These are phyloP conservation scores for Colletotrichum nymphaeae DNA, from an alignment of 2,329 filamentous ascomycete species.

Conservation along the genomic window DNA sequence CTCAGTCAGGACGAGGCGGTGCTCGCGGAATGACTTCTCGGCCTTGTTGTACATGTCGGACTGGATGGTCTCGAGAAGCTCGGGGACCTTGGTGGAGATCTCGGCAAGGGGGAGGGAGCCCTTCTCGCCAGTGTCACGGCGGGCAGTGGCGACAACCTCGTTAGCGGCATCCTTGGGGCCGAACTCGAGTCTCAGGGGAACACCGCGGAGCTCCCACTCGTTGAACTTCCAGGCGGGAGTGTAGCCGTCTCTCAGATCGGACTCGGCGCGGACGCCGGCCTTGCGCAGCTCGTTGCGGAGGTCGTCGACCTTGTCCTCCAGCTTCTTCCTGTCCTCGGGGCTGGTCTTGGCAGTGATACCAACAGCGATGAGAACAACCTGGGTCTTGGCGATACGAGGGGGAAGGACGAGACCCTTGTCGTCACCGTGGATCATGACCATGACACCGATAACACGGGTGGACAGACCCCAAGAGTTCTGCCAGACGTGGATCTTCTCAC, in stretches of 20 bases:
- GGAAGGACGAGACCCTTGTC: conserved; percentile 95
- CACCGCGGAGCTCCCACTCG: conserved; percentile 97
- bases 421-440: conserved; percentile 98
- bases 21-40: conserved; percentile 79
- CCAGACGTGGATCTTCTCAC: conserved; percentile 88
- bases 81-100: conserved; percentile 78
- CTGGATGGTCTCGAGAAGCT: conserved; percentile 91
- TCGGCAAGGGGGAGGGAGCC: conserved; percentile 81
- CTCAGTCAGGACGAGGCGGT: conserved; percentile 83
- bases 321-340: conserved; percentile 80
- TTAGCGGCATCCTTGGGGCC: conserved; percentile 94
- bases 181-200: conserved; percentile 93
- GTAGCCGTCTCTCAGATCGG: conserved; percentile 91
- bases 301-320: conserved; percentile 80
- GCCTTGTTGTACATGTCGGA: conserved; percentile 82
- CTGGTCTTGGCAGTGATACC: conserved; percentile 91
- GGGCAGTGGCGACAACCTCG: conserved; percentile 84
- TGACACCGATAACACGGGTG: conserved; percentile 96
- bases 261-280: conserved; percentile 80
- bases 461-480: conserved; percentile 99
- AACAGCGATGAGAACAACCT: conserved; percentile 90
- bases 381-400: conserved; percentile 87
- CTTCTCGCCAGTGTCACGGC: conserved; percentile 90
- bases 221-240: conserved; percentile 98
- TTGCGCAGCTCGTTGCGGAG: conserved; percentile 77